Evolutionary conservation across 108 stramenopile species (phyloP).

Genomic region (Nannochloropsis granulata): DNA sequence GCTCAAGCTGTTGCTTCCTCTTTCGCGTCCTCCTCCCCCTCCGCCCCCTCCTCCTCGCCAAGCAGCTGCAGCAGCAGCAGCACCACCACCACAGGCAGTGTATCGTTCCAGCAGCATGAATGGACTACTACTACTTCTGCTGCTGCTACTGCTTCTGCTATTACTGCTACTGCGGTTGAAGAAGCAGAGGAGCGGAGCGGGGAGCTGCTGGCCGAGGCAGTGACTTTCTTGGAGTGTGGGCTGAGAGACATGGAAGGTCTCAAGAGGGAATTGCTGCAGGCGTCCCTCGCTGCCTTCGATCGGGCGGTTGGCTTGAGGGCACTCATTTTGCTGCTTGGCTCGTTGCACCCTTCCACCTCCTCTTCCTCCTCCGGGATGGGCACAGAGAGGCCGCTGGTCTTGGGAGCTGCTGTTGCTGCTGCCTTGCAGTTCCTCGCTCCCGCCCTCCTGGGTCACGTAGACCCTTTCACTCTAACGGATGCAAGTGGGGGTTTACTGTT

Average conservation of each 20-base stretch:
- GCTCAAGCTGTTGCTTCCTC: not conserved
- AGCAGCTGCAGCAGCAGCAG: too few relatives aligned
- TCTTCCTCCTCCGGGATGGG: not conserved
- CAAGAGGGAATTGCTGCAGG: not conserved
- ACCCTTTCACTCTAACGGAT: not conserved
- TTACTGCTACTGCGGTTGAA: not conserved
- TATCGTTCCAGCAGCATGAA: too few relatives aligned
- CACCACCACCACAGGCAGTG: too few relatives aligned
- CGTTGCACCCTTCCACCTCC: not conserved
- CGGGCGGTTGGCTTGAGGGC: not conserved
- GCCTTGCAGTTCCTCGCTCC: not conserved
- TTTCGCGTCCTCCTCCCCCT: not conserved
- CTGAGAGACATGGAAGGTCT: not conserved
- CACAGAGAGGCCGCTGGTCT: not conserved
- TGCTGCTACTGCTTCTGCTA: not conserved
- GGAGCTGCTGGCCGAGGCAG: conserved; percentile 3
- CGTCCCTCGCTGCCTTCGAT: not conserved
- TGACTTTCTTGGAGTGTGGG: not conserved
- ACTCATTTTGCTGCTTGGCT: not conserved
- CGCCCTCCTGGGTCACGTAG: not conserved
- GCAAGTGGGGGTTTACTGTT: not conserved
- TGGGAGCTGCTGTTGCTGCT: not conserved
- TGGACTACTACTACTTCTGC: not conserved
- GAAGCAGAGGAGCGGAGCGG: not conserved
- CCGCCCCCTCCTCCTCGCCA: too few relatives aligned